Base-by-base conservation (phyloP, 1,139 yeast species). In the Scheffersomyces titani region DNA sequence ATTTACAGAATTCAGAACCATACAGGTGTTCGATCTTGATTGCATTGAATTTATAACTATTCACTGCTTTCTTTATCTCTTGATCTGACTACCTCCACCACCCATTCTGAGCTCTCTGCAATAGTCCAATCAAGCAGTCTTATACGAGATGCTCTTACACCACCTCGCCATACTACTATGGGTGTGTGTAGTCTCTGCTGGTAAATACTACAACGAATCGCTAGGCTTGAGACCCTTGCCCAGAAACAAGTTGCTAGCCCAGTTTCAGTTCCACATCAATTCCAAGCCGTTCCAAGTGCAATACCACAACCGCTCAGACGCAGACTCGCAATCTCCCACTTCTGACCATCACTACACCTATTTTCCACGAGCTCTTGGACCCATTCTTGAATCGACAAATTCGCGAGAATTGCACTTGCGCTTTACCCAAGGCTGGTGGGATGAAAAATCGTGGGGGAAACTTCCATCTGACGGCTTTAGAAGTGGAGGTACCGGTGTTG, bases 371-470 rank as follows among this genome's bases (percentile, higher is more conserved):
- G 80, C 93, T 0, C 74, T 96, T 19, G 94, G 93, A 1, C 96
- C 97, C 47, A 81, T 94, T 6, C 68, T 96, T 22, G 87, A 84
- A 50, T 74, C 82, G 16, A 83, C 97, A 2, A 80, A 83, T 58
- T 84, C 96, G 0, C 78, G 90, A 56, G 94, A 91, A 63, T 76
- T 96, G 53, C 97, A 91, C 70, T 75, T 94, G 58, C 75, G 98
- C 53, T 93, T 96, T 69, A 85, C 96, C 1, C 97, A 92, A 69
- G 99, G 99, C 1, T 90, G 94, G 88, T 94, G 98, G 96, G 97
- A 94, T 66, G 78, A 93, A 0, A 91, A 89, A 59, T 76, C 83
- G 6, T 94, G 98, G 97, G 99, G 99, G 0, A 76, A 81, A 52
- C 79, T 91, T 53, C 98, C 98, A 0, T 75, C 77, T 52, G 75